A percentile compares a stretch with the other conserved stretches of the same genome.
phyloP scores from a whole-genome alignment of 108 stramenopile genomes.

The Craspedostauros australis region DNA sequence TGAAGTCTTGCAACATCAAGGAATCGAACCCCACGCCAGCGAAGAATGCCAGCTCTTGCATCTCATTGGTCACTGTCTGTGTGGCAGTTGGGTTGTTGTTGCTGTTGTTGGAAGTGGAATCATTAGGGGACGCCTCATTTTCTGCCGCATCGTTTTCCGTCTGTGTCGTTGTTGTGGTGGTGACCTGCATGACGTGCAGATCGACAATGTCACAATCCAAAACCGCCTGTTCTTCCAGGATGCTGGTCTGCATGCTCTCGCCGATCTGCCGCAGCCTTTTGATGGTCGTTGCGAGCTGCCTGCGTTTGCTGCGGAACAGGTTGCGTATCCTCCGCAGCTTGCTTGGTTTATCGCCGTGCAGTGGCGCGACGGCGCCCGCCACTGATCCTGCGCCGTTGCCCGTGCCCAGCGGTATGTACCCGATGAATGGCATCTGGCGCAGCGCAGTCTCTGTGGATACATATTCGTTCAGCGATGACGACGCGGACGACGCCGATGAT shows the following conservation, averaged over 20 bases:
- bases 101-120: background rate
- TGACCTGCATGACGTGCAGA: slow-evolving; percentile 54
- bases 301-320: background rate
- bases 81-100: too few relatives aligned
- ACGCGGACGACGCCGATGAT: background rate
- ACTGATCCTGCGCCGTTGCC: slow-evolving; percentile 67
- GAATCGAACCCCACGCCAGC: slow-evolving; percentile 70
- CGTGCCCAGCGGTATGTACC: slow-evolving; percentile 62
- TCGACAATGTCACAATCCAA: slow-evolving; percentile 53
- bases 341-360: too few relatives aligned
- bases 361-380: slow-evolving; percentile 31
- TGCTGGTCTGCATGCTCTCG: background rate
- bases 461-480: slow-evolving; percentile 5
- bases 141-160: slow-evolving; percentile 2
- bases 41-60: slow-evolving; percentile 32
- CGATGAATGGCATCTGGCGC: slow-evolving; percentile 37
- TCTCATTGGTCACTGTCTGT: slow-evolving; percentile 29
- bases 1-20: slow-evolving; percentile 60
- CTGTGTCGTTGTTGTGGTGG: slow-evolving; percentile 12
- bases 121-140: background rate
- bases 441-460: too few relatives aligned
- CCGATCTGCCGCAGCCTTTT: background rate
- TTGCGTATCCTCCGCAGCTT: too few relatives aligned
- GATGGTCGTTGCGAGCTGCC: background rate
- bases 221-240: background rate